These are phyloP conservation scores for Pichia sporocuriosa DNA, from an alignment of 805 yeast genomes.

Conservation along the genomic window DNA sequence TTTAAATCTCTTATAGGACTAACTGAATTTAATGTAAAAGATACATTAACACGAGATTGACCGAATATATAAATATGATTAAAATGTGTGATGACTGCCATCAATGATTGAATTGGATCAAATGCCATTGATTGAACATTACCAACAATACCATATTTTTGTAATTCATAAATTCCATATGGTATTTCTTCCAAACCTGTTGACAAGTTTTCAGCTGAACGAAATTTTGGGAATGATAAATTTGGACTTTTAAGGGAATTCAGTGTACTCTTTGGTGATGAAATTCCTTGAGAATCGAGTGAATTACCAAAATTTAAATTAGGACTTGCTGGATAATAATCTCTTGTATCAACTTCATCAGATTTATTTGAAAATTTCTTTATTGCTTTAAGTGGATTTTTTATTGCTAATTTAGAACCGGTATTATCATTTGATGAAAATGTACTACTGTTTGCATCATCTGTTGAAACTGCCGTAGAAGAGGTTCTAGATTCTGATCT, in stretches of 20 bases:
- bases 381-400: conserved; percentile 12
- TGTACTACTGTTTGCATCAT: background rate
- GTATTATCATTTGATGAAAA: background rate
- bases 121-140: conserved; percentile 60
- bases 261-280: conserved; percentile 1
- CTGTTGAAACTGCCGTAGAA: background rate
- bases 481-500: background rate
- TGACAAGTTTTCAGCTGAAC: conserved; percentile 22
- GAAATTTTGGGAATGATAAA: conserved; percentile 13
- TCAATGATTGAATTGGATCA: conserved; percentile 82
- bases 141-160: conserved; percentile 55
- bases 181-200: conserved; percentile 26
- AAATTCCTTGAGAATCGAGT: background rate
- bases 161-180: conserved; percentile 28
- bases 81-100: conserved; percentile 69
- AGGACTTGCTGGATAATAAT: conserved; percentile 17
- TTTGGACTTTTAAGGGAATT: conserved; percentile 6
- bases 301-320: conserved; percentile 12
- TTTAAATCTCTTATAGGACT: conserved; percentile 48
- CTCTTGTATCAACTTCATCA: conserved; percentile 14
- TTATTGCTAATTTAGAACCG: background rate
- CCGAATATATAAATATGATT: conserved; percentile 79
- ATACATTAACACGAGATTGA: conserved; percentile 69
- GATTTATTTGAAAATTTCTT: conserved; percentile 8
- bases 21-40: conserved; percentile 45